Evolutionary conservation across 2,329 filamentous ascomycete genomes (phyloP), one percentile per base, ranked within the genome.

Genomic region (Calonectria honghensis): DNA sequence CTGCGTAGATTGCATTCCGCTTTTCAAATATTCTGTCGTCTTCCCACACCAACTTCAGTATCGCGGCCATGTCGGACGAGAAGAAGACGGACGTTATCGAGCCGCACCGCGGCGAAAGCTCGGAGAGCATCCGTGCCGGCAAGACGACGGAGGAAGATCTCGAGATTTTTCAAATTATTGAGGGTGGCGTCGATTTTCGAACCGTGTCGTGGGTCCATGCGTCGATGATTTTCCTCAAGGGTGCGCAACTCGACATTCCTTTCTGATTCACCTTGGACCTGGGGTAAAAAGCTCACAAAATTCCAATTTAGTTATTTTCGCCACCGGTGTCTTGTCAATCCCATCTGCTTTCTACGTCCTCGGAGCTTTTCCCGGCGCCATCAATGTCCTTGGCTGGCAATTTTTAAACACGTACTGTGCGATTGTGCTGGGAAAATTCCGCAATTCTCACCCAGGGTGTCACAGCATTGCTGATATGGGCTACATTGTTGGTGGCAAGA

Each of bases 381-480:
- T 75, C 6, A 65, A 79, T 11, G 76, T 81, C 24, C 10, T 77
- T 24, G 63, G 73, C 57, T 81, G 76, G 77, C 73, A 78, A 29
- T 52, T 76, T 13, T 67, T 81, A 75, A 79, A 78, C 29, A 80
- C 78, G 78, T 79, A 80, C 65, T 81, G 80, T 61, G 80, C 80
- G n/a, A 80, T 78, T 20, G 72, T 81, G 57, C 78, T 80, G 79
- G 80, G 80, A n/a, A 57, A 35, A 13, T 81, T 81, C 39, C 77
- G 79, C 14, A 80, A 79, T 78, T 70, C 68, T 54, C 77, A 80
- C 39, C 67, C 71, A 6, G 77, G 79, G n/a, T 74, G 80, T 9
- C 80, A 82, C 45, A 81, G 76, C 45, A 81, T 82, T 41, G 80
- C 79, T 27, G 80, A 82, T 59, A 79, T 79, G 14, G 80, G 79